Percentiles rank a stretch among this genome's conserved stretches.
phyloP scores from a whole-genome alignment of 2,329 filamentous ascomycete species.

The Chalaropsis thielavioides region DNA sequence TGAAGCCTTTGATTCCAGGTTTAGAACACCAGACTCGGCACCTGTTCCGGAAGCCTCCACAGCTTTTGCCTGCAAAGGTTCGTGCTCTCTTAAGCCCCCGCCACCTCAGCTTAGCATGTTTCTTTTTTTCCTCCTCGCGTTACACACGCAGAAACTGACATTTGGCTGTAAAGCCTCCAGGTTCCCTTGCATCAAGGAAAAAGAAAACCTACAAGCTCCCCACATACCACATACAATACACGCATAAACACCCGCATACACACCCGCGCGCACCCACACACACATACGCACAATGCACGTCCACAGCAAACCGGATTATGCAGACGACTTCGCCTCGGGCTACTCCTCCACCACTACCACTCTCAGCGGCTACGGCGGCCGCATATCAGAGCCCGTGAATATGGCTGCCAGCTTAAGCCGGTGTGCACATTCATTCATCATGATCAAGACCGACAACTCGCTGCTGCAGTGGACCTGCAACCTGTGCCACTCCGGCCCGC shows the following conservation, averaged over 20 bases:
- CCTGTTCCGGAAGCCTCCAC: background rate
- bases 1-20: background rate
- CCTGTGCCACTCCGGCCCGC: conserved; percentile 48
- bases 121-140: background rate
- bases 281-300: background rate
- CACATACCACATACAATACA: background rate
- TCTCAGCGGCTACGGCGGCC: background rate
- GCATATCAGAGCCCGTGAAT: conserved; percentile 10
- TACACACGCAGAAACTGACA: background rate
- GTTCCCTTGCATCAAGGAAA: conserved; percentile 8
- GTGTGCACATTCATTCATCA: conserved; percentile 48
- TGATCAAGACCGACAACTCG: conserved; percentile 53
- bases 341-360: background rate
- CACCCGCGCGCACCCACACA: background rate
- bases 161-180: background rate
- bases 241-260: background rate
- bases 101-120: background rate
- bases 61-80: background rate
- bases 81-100: background rate
- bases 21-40: background rate
- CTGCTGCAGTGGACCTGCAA: conserved; percentile 52
- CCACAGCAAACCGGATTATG: background rate
- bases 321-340: background rate
- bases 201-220: background rate
- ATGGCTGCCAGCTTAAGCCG: conserved; percentile 21